Evolutionary conservation across 148 eudicot genomes (phyloP), one percentile per base, ranked within the genome.

Genomic region (Dianthus caryophyllus): DNA sequence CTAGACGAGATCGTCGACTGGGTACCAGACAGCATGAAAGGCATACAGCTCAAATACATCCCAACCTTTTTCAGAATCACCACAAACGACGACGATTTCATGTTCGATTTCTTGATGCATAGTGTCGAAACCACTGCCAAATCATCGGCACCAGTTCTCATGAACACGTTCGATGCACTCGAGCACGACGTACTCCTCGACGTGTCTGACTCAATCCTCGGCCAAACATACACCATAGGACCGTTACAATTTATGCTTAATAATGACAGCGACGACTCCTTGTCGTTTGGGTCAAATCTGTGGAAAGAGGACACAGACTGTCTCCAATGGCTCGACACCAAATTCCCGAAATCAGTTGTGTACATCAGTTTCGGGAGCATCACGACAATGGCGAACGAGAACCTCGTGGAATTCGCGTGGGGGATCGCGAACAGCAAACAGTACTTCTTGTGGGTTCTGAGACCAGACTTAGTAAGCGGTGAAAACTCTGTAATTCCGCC

Each of bases 161-260:
- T 85, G 57, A 83, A 85, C 67, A 49, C 87, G 0, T 80, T 26
- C 33, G 80, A 78, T 8, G 78, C 69, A 8, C 44, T 85, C 5
- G 89, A 83, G 0, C 65, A 30, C 9, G 73, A 76, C 0, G 67
- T 73, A 2, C 69, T 79, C 3, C 54, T 69, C 11, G 39, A 69
- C 18, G 69, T 76, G 2, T 43, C 71, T 1, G 50, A 68, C 16
- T 76, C 68, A n/a, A n/a, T 41, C 73, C 82, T 20, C 76, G 75
- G 12, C 39, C 80, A 9, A 78, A 68, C 75, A 9, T 80, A 68
- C 75, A 73, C 80, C 7, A 9, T 85, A 6, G 88, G 88, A 0
- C 89, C 87, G 0, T 61, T 83, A 2, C 74, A 78, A 0, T n/a
- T n/a, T n/a, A 29, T 73, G 38, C 63, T 65, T 2, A 43, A 68